Percentiles rank a stretch among this genome's conserved stretches.
Evolutionary conservation across 495 filamentous ascomycete genomes (phyloP).

Genomic region (Amphirosellinia nigrospora): DNA sequence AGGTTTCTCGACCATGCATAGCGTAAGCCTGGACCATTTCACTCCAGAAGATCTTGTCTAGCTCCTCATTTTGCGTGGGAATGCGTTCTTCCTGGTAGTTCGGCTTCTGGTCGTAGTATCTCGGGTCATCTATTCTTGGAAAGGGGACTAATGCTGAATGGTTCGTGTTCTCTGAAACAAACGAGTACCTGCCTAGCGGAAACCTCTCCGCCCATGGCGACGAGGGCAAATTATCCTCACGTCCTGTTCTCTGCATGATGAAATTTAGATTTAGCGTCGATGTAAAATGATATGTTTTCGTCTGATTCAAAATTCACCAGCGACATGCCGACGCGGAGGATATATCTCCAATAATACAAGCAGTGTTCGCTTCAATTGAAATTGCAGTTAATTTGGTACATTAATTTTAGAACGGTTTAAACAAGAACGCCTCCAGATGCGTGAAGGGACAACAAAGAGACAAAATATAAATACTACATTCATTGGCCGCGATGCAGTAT

Average conservation of each 20-base stretch:
- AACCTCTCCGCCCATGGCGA: not conserved
- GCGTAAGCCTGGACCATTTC: not conserved
- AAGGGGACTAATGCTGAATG: not conserved
- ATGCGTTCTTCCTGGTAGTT: not conserved
- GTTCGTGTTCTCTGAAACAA: not conserved
- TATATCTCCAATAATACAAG: not conserved
- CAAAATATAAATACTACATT: not conserved
- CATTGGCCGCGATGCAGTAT: not conserved
- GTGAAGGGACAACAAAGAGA: not conserved
- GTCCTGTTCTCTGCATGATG: not conserved
- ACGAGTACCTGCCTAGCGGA: not conserved
- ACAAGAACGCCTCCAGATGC: not conserved
- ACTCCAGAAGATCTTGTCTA: not conserved
- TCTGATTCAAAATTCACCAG: not conserved
- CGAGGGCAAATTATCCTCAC: not conserved
- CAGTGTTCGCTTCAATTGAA: not conserved
- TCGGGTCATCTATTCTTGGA: constrained; percentile 3
- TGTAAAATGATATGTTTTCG: not conserved
- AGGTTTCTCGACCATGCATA: not conserved
- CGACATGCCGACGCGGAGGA: not conserved
- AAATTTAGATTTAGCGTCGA: not conserved
- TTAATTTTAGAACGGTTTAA: not conserved
- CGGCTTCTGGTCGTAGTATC: not conserved
- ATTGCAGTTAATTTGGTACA: not conserved
- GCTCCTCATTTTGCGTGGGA: not conserved